phyloP scores from a whole-genome alignment of 306 rosid genomes.

The Trifolium repens region DNA sequence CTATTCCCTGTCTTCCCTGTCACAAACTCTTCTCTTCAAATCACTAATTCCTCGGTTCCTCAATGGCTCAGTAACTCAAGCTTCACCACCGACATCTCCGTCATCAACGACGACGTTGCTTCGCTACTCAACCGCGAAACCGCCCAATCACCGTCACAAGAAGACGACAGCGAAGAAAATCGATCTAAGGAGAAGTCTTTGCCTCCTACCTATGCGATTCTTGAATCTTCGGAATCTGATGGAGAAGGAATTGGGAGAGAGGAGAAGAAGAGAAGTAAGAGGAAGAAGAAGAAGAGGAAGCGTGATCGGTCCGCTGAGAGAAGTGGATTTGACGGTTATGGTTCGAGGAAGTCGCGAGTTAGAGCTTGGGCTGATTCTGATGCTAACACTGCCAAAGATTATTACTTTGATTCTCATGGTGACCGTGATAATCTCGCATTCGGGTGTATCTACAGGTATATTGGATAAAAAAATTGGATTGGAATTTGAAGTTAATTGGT shows the following conservation, averaged over 20 bases:
- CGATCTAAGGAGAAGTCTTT: conserved; percentile 30
- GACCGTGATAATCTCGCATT: conserved; percentile 84
- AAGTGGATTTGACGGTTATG: conserved; percentile 50
- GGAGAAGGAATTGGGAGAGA: conserved; percentile 41
- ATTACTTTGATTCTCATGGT: conserved; percentile 77
- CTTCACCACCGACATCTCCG: conserved; percentile 73
- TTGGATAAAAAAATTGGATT: background rate
- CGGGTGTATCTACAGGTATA: conserved; percentile 76
- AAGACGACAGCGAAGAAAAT: conserved; percentile 35
- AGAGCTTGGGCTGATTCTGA: conserved; percentile 68
- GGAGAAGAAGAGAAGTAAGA: conserved; percentile 44
- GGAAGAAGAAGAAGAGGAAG: conserved; percentile 61
- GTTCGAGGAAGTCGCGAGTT: conserved; percentile 73
- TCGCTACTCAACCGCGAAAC: conserved; percentile 21
- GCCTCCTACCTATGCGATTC: conserved; percentile 59
- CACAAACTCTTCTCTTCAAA: conserved; percentile 40
- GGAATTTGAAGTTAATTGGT: background rate
- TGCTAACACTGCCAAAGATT: conserved; percentile 29
- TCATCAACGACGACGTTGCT: conserved; percentile 49
- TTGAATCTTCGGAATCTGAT: conserved; percentile 77
- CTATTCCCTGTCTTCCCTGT: conserved; percentile 63
- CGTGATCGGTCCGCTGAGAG: conserved; percentile 53
- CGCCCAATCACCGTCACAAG: conserved; percentile 34
- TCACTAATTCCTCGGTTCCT: conserved; percentile 40
- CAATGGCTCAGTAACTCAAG: conserved; percentile 85